Evolutionary conservation across 306 rosid genomes (phyloP).

Genomic region (Rosa lucieae): DNA sequence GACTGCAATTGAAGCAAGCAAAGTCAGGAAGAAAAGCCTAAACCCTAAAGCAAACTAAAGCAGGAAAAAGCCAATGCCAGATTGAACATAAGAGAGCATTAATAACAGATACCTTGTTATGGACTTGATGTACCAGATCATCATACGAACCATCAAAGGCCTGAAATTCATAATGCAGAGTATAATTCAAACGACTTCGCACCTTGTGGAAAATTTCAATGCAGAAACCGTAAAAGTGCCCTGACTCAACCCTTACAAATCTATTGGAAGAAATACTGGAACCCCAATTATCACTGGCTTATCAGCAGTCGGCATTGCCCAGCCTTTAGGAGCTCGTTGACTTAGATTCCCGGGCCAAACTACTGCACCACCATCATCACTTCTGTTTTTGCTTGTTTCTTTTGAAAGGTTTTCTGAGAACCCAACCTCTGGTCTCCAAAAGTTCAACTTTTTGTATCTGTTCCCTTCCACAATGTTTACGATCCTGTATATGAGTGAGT

Average conservation of each 20-base stretch:
- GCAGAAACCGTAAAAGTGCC: too few species aligned
- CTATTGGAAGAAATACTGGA: slow-evolving; percentile 55
- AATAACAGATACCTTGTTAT: too few species aligned
- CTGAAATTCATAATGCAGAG: too few species aligned
- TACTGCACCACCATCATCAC: slow-evolving; percentile 24
- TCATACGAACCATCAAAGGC: too few species aligned
- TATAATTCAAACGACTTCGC: too few species aligned
- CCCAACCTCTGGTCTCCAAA: slow-evolving; percentile 44
- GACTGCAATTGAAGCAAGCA: slow-evolving; percentile 34
- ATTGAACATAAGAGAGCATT: too few species aligned
- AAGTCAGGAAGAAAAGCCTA: neutral
- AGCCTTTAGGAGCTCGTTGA: slow-evolving; percentile 45
- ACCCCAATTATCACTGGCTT: slow-evolving; percentile 59
- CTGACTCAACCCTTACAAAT: slow-evolving; percentile 51
- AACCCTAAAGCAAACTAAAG: too few species aligned
- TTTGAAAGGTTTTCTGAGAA: slow-evolving; percentile 23
- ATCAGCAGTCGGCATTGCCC: slow-evolving; percentile 50
- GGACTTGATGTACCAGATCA: too few species aligned
- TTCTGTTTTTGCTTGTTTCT: slow-evolving; percentile 7
- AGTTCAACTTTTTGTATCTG: neutral
- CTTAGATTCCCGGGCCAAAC: slow-evolving; percentile 57
- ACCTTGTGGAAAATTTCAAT: too few species aligned
- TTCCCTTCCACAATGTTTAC: too few species aligned
- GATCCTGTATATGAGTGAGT: too few species aligned
- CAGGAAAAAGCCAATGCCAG: too few species aligned